These are phyloP conservation scores for Durio zibethinus DNA, from an alignment of 345 rosid genomes.

Conservation along the genomic window DNA sequence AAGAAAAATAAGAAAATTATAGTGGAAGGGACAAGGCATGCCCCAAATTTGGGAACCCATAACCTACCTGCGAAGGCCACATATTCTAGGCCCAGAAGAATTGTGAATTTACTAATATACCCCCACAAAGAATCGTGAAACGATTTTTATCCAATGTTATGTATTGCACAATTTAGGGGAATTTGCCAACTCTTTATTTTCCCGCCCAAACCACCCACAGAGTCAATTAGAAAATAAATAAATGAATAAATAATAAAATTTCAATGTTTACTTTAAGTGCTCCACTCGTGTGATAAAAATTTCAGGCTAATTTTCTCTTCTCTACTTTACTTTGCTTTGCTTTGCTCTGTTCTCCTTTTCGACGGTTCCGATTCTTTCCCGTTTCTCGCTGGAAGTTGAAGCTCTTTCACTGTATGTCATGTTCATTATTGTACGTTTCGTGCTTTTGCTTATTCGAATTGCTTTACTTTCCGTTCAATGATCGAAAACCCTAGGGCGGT, in stretches of 20 bases:
- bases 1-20: background rate
- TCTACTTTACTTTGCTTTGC: background rate
- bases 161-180: constrained; percentile 2
- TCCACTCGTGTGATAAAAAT: background rate
- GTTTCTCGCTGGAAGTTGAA: background rate
- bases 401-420: background rate
- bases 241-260: background rate
- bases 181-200: constrained; percentile 8
- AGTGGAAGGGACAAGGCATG: constrained; percentile 4
- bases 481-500: background rate
- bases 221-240: background rate
- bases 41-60: background rate
- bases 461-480: background rate
- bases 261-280: background rate
- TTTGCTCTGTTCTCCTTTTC: background rate
- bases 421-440: background rate
- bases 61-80: background rate
- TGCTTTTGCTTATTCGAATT: background rate
- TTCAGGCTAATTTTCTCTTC: background rate
- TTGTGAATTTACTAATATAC: background rate
- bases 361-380: background rate
- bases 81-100: background rate
- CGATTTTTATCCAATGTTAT: background rate
- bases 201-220: constrained; percentile 29
- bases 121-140: background rate